phyloP scores from a whole-genome alignment of 192 early-diverging fungal genomes.

The Linnemannia schmuckeri region DNA sequence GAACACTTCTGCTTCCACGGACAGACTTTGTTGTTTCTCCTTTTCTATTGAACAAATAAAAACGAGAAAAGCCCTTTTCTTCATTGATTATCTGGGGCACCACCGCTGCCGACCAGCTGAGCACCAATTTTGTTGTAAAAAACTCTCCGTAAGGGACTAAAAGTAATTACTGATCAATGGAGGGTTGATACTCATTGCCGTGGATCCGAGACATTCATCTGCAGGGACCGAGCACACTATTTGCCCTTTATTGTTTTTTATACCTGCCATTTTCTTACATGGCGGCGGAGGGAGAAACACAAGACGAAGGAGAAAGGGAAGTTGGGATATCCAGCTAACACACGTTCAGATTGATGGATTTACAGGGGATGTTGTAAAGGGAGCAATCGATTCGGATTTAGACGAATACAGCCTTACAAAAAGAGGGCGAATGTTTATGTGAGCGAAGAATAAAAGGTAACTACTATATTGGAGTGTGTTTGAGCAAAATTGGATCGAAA shows the following conservation, averaged over 20 bases:
- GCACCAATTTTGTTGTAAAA: neutral
- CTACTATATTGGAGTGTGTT: too few species aligned
- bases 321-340: neutral
- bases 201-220: slow-evolving; percentile 2
- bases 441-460: neutral
- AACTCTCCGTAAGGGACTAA: neutral
- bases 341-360: neutral
- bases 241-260: neutral
- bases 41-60: neutral
- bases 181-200: neutral
- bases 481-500: too few species aligned
- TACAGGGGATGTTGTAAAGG: neutral
- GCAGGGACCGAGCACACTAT: neutral
- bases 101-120: neutral
- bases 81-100: neutral
- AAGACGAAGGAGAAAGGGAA: too few species aligned
- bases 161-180: neutral
- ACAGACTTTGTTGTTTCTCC: neutral
- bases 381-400: neutral
- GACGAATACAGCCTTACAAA: neutral
- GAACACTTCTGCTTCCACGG: neutral
- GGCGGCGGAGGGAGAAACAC: neutral
- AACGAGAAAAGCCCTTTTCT: neutral
- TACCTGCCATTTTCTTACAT: neutral
- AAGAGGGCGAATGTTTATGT: neutral